Evolutionary conservation across 2,329 filamentous ascomycete species (phyloP), one percentile per base, ranked within the genome.

Genomic region (Botryotinia convoluta): DNA sequence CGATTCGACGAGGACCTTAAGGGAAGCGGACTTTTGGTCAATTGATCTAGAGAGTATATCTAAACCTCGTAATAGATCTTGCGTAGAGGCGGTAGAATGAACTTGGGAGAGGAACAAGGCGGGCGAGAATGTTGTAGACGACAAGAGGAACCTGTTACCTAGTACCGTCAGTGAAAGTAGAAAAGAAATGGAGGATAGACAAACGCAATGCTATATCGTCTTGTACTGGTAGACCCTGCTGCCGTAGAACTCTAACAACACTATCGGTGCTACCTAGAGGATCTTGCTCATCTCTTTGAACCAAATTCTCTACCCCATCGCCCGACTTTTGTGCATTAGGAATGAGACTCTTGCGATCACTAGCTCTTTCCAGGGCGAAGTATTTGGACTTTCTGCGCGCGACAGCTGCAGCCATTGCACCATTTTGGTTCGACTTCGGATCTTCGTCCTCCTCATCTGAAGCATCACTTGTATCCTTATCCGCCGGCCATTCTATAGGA

Each of bases 1-100:
- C 76, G 93, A 95, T 82, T 99, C 96, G 37, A 99, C 96, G 29
- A 99, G 87, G 18, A 97, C 93, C 81, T 99, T 99, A 75, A 99
- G 88, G 6, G 95, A 98, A 0, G 95, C 96, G 0, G 95, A 98
- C 83, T 99, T 99, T 83, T 98, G 93, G 79, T 98, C 96, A 79
- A 99, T 99, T 0, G 95, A 98, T 75, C 89, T 89, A 29, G 94
- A 96, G 32, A 99, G 88, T 74, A 92, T 91, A 77, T 97, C 92
- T 32, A 99, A 88, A 4, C 96, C 97, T 67, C 89, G 86, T 20
- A 97, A 86, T 1, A 99, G 86, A 63, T 91, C 89, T 77, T 94
- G 89, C 0, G 95, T 97, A 72, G 95, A 94, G 72, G 93, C 95
- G 65, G 90, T 89, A 74, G 93, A 91, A 82, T 99, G 97, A 76